Percentiles rank a stretch among this genome's conserved stretches.
Conservation (phyloP, 2,329 filamentous ascomycete genomes). For the Botrytis fragariae region DNA sequence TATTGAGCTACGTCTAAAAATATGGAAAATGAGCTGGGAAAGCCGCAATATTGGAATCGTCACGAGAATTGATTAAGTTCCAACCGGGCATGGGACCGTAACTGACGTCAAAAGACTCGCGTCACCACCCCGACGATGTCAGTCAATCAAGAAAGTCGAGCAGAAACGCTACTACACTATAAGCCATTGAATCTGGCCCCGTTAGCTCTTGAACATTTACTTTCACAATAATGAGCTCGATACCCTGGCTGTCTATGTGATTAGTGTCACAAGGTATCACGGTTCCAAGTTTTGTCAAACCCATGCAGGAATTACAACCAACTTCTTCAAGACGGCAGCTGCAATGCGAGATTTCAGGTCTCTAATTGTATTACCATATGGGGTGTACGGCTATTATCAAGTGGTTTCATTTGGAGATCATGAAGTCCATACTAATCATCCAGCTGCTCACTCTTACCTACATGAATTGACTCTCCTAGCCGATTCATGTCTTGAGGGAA, state of each 20-base stretch:
- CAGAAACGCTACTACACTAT: not conserved
- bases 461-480: not conserved
- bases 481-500: not conserved
- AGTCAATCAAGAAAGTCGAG: not conserved
- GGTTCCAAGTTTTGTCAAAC: not conserved
- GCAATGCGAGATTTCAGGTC: not conserved
- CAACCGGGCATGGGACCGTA: not conserved
- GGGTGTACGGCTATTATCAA: not conserved
- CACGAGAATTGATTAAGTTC: no score
- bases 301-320: accelerated
- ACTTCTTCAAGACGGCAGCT: not conserved
- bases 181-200: accelerated
- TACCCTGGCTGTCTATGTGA: not conserved
- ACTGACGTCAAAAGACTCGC: not conserved
- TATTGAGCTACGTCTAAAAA: not conserved
- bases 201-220: not conserved
- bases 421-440: not conserved
- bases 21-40: not conserved
- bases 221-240: not conserved
- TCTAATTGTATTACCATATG: not conserved
- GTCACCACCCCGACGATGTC: not conserved
- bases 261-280: accelerated
- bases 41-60: not conserved
- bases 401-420: not conserved
- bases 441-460: not conserved